Base-by-base conservation (phyloP, 768 basidiomycete species). In the Lentinula raphanica region DNA sequence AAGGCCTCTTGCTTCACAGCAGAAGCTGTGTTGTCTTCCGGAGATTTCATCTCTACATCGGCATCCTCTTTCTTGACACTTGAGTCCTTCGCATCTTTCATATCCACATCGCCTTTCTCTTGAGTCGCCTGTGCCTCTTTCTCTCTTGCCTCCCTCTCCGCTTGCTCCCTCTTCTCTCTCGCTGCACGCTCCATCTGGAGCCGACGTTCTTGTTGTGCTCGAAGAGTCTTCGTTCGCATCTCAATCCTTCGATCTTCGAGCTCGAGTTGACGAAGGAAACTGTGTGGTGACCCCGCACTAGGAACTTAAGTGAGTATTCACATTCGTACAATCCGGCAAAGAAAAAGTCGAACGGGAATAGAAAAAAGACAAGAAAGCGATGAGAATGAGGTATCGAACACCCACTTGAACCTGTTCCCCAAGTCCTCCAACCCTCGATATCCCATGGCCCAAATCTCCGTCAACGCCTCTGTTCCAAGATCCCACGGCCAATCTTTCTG, bases 371-470 rank as follows among this genome's bases (percentile, higher is more conserved):
- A 5, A 12, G n/a, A 39, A n/a, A 38, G n/a, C 13, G 5, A n/a
- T n/a, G n/a, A 39, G 45, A 29, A 13, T 42, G 3, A 25, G 48
- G 45, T 42, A 35, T 39, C 27, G 45, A 64, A 50, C 46, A 72
- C 79, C 68, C 64, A 89, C 90, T 79, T 80, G 78, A 86, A 86
- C 11, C 84, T 83, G 58, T 75, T 80, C 66, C 87, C 76, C 27
- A 92, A 68, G 68, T 91, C 87, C 9, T 64, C 55, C 56, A 89
- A 65, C 49, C 82, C 82, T 60, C 82, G 74, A 65, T 87, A 92
- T 15, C 91, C 90, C 84, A 88, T 84, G 58, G 84, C 82, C 91
- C 91, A 94, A 28, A 91, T 87, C 60, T 91, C 88, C 2, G 88
- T 88, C 66, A 92, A 70, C 1, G 87, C 75, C 58, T 82, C 82